A percentile compares a stretch with the other conserved stretches of the same genome.
phyloP scores from a whole-genome alignment of 768 basidiomycete species.

The Amanita rubescens region DNA sequence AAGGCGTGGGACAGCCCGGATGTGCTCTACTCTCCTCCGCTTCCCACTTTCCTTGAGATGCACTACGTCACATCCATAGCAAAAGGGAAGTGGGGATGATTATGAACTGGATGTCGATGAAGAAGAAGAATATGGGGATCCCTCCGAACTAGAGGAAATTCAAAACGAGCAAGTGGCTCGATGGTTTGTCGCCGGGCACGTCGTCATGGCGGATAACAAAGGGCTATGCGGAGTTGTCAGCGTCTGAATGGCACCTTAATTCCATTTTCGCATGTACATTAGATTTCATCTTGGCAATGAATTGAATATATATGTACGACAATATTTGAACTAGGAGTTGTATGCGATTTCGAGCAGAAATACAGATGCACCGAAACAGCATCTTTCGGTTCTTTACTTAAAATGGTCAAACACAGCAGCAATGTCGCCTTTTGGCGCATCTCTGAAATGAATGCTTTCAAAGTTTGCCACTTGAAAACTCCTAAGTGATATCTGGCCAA shows the following conservation, averaged over 20 bases:
- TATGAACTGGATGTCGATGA: constrained; percentile 12
- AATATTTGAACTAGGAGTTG: no score
- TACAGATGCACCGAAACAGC: no score
- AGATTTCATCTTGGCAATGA: no score
- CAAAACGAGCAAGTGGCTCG: constrained; percentile 1
- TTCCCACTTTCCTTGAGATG: constrained; percentile 10
- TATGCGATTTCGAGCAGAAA: no score
- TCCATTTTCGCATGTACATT: constrained; percentile 11
- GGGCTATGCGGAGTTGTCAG: no score
- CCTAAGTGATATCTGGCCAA: no score
- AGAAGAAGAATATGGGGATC: constrained; percentile 9
- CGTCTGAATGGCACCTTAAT: not conserved
- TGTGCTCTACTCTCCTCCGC: constrained; percentile 12
- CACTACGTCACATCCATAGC: constrained; percentile 12
- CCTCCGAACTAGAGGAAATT: constrained; percentile 7
- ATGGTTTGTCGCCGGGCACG: constrained; percentile 1
- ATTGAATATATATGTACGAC: no score
- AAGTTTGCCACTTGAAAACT: no score
- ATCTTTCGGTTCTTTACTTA: no score
- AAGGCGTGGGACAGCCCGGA: constrained; percentile 12
- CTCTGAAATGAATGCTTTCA: no score
- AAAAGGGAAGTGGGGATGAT: constrained; percentile 1
- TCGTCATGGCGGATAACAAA: not conserved
- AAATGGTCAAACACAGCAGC: no score
- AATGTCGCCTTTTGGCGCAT: no score